Evolutionary conservation across 179 eudicot species (phyloP).

Genomic region (Patellifolia procumbens): DNA sequence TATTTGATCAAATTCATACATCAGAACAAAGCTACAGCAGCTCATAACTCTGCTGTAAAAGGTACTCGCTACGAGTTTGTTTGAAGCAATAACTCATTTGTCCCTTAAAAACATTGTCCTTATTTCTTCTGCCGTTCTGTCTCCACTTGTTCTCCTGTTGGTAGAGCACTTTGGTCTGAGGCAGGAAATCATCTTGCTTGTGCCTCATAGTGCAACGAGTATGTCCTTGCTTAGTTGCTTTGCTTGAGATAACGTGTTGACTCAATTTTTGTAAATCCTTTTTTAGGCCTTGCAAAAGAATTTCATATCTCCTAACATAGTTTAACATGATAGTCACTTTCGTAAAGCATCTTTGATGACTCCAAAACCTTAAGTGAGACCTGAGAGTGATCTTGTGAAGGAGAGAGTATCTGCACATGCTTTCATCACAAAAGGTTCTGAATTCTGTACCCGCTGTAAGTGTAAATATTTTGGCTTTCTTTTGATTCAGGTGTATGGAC

Average conservation of each 20-base stretch:
- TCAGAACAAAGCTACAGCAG: conserved; percentile 60
- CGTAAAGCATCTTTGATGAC: not conserved
- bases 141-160: not conserved
- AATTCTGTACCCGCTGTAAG: not conserved
- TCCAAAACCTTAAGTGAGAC: not conserved
- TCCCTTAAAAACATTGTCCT: not conserved
- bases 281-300: conserved; percentile 3
- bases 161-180: not conserved
- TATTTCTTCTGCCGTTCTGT: not conserved
- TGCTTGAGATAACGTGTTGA: not conserved
- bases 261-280: not conserved
- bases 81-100: not conserved
- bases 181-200: conserved; percentile 5
- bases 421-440: not conserved
- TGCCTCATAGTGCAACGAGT: not conserved
- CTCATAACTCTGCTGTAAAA: conserved; percentile 94
- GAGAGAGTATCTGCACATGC: not conserved
- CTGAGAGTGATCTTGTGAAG: not conserved
- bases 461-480: not conserved
- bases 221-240: not conserved
- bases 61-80: conserved; percentile 41
- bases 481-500: conserved; percentile 85
- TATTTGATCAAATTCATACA: conserved; percentile 41
- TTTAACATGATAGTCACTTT: not conserved
- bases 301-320: not conserved